phyloP scores from a whole-genome alignment of 192 early-diverging fungal genomes.

The Linderina pennispora region DNA sequence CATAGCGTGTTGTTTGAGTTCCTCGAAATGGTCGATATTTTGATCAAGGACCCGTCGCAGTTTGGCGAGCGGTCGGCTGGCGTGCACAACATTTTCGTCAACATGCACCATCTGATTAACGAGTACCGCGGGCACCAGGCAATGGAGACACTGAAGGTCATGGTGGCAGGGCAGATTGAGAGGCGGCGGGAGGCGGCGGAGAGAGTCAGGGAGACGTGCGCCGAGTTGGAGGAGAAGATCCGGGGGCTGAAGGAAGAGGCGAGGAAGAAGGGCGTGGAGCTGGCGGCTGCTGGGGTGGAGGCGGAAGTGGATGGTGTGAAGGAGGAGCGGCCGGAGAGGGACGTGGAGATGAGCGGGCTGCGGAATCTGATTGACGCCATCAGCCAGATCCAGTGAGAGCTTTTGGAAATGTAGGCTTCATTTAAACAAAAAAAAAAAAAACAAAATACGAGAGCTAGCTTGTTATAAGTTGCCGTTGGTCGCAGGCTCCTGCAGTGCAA shows the following conservation, averaged over 20 bases:
- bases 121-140: constrained; percentile 77
- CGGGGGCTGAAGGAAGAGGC: constrained; percentile 19
- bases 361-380: too few relatives aligned
- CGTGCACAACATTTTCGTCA: constrained; percentile 64
- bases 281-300: too few relatives aligned
- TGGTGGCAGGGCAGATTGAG: constrained; percentile 63
- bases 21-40: constrained; percentile 60
- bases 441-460: neutral
- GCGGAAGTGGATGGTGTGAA: too few relatives aligned
- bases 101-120: constrained; percentile 81
- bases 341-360: too few relatives aligned
- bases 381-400: too few relatives aligned
- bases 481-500: too few relatives aligned
- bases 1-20: constrained; percentile 60
- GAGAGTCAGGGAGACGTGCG: constrained; percentile 16
- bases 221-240: constrained; percentile 14
- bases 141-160: constrained; percentile 58
- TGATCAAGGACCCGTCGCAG: constrained; percentile 52
- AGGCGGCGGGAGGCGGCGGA: constrained; percentile 19
- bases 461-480: too few relatives aligned
- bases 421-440: neutral
- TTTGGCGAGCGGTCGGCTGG: constrained; percentile 56
- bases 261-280: constrained; percentile 1
- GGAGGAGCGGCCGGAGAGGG: too few relatives aligned
- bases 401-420: too few relatives aligned